Evolutionary conservation across 2,329 filamentous ascomycete genomes (phyloP), one percentile per base, ranked within the genome.

Genomic region (Moelleriella libera): DNA sequence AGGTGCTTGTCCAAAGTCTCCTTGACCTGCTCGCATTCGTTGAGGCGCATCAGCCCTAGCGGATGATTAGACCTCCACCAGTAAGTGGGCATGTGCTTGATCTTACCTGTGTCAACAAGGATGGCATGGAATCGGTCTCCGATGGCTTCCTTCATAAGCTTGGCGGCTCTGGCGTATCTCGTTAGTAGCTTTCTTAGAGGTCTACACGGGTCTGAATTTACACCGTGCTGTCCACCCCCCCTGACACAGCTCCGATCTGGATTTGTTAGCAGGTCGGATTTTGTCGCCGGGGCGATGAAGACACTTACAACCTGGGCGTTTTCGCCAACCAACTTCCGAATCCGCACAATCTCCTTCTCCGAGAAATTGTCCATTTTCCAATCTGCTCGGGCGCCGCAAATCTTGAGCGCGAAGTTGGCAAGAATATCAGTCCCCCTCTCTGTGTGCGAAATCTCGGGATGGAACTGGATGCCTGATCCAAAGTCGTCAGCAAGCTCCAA

Each of bases 311-410:
- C 90, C 59, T 92, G 90, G 1, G 78, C 88, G 48, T 76, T 82
- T 30, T 82, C 75, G 28, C 92, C 92, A 41, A 96, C 88, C 34
- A 95, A 72, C 30, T 81, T 74, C 31, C 87, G 75, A 59, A 97
- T 96, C 49, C 88, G 76, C 41, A 70, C 66, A 53, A 96, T 85
- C 65, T 95, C 88, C 58, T 85, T 76, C 52, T 86, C 77, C 7
- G 86, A 73, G 58, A 97, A 97, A 57, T 84, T 80, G 49, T 71
- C 72, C 89, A 96, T 96, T 3, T 75, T 82, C 90, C 90, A 97
- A 60, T 87, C 77, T 49, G 80, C 75, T 50, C 74, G 67, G 4
- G 85, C 87, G 31, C 78, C 75, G 65, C 89, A 97, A 53, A 97
- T 94, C 21, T 76, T 72, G 49, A 94, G 74, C 10, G 80, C 81